A percentile compares a stretch with the other conserved stretches of the same genome.
Conservation (phyloP, 2,329 filamentous ascomycete species). For the Cercospora berteroae region DNA sequence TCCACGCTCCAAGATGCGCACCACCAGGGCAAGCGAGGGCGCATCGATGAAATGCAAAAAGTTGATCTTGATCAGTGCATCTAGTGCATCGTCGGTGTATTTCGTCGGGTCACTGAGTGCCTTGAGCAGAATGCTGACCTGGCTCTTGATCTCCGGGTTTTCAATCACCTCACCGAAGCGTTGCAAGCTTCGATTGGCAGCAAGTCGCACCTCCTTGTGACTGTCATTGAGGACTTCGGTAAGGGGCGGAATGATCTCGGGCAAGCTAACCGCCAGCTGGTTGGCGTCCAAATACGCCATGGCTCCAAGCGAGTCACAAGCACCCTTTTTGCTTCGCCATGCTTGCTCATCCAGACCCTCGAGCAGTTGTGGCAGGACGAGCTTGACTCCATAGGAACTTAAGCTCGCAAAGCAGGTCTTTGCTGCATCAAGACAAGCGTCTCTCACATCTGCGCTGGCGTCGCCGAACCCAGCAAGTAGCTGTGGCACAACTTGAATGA, state of each 20-base stretch:
- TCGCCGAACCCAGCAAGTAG: slow-evolving; percentile 88
- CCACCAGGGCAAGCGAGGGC: slow-evolving; percentile 89
- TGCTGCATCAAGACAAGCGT: slow-evolving; percentile 86
- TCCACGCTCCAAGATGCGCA: slow-evolving; percentile 90
- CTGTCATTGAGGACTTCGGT: slow-evolving; percentile 94
- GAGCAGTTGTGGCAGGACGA: slow-evolving; percentile 86
- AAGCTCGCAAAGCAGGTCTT: slow-evolving; percentile 92
- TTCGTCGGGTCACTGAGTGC: slow-evolving; percentile 96
- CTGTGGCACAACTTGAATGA: slow-evolving; percentile 92
- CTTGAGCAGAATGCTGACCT: slow-evolving; percentile 89
- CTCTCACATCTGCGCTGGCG: slow-evolving; percentile 80
- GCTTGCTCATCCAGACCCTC: slow-evolving; percentile 91
- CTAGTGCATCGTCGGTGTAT: slow-evolving; percentile 91
- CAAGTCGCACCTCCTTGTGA: slow-evolving; percentile 91
- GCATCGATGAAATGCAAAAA: slow-evolving; percentile 99
- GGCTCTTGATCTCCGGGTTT: slow-evolving; percentile 92
- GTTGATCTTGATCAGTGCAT: slow-evolving; percentile 93
- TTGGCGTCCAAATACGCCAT: slow-evolving; percentile 99
- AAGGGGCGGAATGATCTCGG: slow-evolving; percentile 93
- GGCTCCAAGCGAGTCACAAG: slow-evolving; percentile 91
- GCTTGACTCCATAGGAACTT: slow-evolving; percentile 93
- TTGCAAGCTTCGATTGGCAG: slow-evolving; percentile 93
- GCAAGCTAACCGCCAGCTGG: slow-evolving; percentile 85
- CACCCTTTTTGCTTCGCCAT: slow-evolving; percentile 98
- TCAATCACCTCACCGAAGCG: slow-evolving; percentile 97